phyloP scores from a whole-genome alignment of 768 basidiomycete species.

The Serpula lacrymans region DNA sequence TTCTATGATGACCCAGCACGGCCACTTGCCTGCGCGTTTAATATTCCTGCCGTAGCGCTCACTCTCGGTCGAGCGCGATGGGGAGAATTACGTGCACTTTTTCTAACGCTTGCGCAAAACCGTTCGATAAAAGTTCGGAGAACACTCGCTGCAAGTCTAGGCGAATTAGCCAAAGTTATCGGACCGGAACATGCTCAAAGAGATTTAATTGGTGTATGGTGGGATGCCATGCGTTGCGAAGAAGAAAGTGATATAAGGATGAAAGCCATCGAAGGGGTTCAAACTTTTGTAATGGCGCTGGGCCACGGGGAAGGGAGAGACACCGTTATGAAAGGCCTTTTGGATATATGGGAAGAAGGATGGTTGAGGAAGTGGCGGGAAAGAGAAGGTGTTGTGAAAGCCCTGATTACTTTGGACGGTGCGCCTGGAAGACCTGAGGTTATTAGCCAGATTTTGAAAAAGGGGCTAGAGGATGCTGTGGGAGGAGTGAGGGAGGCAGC shows the following conservation, averaged over 20 bases:
- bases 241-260: constrained; percentile 68
- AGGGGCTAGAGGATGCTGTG: constrained; percentile 70
- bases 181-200: constrained; percentile 61
- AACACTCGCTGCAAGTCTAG: constrained; percentile 84
- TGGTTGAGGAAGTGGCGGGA: constrained; percentile 74
- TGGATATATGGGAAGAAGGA: constrained; percentile 54
- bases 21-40: constrained; percentile 79
- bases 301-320: constrained; percentile 42
- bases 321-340: constrained; percentile 42
- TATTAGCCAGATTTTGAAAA: constrained; percentile 51
- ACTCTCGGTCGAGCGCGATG: constrained; percentile 78
- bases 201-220: constrained; percentile 75
- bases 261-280: constrained; percentile 67
- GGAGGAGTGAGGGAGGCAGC: constrained; percentile 85
- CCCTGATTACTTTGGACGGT: constrained; percentile 49
- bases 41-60: constrained; percentile 87
- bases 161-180: constrained; percentile 85
- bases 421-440: constrained; percentile 40
- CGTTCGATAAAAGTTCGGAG: constrained; percentile 61
- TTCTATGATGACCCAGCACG: constrained; percentile 68
- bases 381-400: constrained; percentile 62
- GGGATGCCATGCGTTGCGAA: constrained; percentile 48
- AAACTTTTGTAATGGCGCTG: constrained; percentile 53
- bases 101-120: constrained; percentile 62
- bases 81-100: constrained; percentile 66